These are phyloP conservation scores for Termitomyces sp. DNA, from an alignment of 768 basidiomycete genomes.

Conservation along the genomic window DNA sequence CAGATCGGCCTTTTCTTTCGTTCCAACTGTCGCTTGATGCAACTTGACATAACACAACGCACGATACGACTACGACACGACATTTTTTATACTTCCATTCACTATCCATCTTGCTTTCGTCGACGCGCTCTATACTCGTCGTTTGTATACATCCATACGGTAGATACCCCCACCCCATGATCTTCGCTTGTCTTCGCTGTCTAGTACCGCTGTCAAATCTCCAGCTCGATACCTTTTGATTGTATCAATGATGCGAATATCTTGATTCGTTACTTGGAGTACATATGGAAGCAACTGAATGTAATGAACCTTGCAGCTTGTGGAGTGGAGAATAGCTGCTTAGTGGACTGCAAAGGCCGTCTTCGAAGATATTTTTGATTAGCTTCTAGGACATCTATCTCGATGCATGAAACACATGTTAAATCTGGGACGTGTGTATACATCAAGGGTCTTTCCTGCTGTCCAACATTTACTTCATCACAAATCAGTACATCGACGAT, in stretches of 20 bases:
- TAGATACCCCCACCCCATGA: neutral
- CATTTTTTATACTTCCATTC: neutral
- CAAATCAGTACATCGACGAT: too few relatives aligned
- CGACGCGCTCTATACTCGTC: neutral
- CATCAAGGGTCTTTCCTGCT: too few relatives aligned
- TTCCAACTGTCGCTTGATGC: neutral
- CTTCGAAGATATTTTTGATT: too few relatives aligned
- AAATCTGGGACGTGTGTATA: too few relatives aligned
- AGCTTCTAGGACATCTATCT: too few relatives aligned
- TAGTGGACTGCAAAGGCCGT: too few relatives aligned
- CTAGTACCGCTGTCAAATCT: neutral
- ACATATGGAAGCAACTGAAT: too few relatives aligned
- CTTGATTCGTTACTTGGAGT: neutral
- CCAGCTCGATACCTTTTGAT: neutral
- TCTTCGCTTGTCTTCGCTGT: neutral
- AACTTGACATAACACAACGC: neutral
- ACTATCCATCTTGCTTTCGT: neutral
- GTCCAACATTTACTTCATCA: too few relatives aligned
- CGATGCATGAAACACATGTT: too few relatives aligned
- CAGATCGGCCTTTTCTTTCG: neutral
- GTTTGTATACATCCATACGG: neutral
- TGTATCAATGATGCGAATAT: neutral
- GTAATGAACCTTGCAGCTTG: too few relatives aligned
- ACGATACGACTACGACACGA: neutral
- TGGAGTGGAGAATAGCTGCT: too few relatives aligned